Evolutionary conservation across 1,284 basidiomycete species (phyloP).

Genomic region (Veloboletus limbatus): DNA sequence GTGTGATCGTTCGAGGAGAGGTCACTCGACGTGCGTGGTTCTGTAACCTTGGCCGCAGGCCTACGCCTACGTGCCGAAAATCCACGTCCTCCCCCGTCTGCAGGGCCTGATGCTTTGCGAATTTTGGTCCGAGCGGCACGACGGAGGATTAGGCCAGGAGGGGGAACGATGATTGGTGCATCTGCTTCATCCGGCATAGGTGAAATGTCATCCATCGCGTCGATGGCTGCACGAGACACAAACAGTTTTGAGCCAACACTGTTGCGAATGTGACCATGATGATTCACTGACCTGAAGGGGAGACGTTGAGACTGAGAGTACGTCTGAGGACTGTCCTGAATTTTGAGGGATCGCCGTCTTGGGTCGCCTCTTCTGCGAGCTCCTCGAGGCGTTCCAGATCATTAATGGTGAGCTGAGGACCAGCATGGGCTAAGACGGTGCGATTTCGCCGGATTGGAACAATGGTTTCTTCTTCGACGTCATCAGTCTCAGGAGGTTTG

Average conservation of each 20-base stretch:
- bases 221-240: constrained; percentile 47
- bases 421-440: constrained; percentile 58
- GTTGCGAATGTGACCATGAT: constrained; percentile 11
- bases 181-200: constrained; percentile 79
- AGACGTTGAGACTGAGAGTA: constrained; percentile 84
- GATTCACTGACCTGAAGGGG: constrained; percentile 72
- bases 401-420: constrained; percentile 81
- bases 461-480: constrained; percentile 63
- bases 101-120: constrained; percentile 78
- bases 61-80: constrained; percentile 49
- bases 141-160: constrained; percentile 85
- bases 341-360: constrained; percentile 80
- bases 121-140: constrained; percentile 94
- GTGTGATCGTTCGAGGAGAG: constrained; percentile 56
- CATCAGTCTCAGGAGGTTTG: constrained; percentile 72
- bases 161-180: constrained; percentile 84
- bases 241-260: constrained; percentile 19
- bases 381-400: constrained; percentile 93
- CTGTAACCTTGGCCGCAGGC: constrained; percentile 30
- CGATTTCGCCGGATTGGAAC: constrained; percentile 69
- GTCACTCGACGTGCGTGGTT: constrained; percentile 57
- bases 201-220: constrained; percentile 62
- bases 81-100: constrained; percentile 72
- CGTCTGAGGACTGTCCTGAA: constrained; percentile 82
- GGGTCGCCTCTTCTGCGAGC: constrained; percentile 84